Base-by-base conservation (phyloP, 306 rosid genomes). In the Quercus robur region DNA sequence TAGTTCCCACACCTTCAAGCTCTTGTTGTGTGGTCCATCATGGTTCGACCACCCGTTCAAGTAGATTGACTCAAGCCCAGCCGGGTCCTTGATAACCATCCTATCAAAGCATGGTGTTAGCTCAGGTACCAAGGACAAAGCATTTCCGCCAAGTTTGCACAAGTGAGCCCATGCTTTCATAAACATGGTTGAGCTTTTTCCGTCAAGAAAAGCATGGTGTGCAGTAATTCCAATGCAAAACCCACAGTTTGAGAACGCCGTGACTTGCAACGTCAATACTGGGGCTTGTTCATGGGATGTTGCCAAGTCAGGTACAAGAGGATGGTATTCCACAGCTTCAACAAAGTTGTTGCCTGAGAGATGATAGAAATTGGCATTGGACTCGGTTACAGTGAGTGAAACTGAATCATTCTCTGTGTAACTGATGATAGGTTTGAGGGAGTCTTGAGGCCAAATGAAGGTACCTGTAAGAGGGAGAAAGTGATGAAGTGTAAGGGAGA, bases 151-250 rank as follows among this genome's bases (percentile, higher is more conserved):
- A 6, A 35, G 44, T 70, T 73, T 71, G 77, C 81, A 82, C 1
- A 77, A 25, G 21, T 44, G 33, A 71, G 85, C 72, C 85, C 81
- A 81, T 51, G 74, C 12, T 61, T 81, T 81, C n/a, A 77, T 35
- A 13, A 82, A 82, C 33, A 46, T 10, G 41, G 79, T 83, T 19
- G 78, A 74, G 6, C 62, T 52, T 44, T 44, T 80, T 9, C 87
- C 87, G 14, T 83, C 89, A 0, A 80, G 14, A 35, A 77, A 23
- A 0, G 81, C 83, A 26, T 86, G 89, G 80, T 86, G 89, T 2
- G 73, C 14, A 11, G 83, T 8, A 23, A 78, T 77, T 56, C 85
- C 89, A 21, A 86, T 55, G 19, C 46, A 75, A 54, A 83, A 73
- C 1, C 89, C 89, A 11, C 28, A 11, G n/a, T 71, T 74, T 13